Base-by-base conservation (phyloP, 495 filamentous ascomycete genomes). In the Aspergillus ellipticus region DNA sequence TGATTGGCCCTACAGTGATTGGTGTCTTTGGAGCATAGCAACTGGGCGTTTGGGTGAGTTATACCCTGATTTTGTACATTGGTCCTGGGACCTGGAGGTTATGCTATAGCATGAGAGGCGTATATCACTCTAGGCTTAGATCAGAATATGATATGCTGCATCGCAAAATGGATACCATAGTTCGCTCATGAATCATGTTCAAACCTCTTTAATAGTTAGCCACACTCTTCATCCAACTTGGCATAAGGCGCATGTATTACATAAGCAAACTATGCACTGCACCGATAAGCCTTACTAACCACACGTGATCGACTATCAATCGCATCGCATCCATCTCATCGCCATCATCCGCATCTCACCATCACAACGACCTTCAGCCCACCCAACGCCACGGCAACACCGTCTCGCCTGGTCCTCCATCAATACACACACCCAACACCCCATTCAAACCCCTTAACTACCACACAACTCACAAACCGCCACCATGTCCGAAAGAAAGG, bases 401-500 rank as follows among this genome's bases (percentile, higher is more conserved):
- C n/a, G 11, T 13, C 35, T 37, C 33, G 33, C 4, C 10, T 15
- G 10, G 5, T n/a, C 11, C 35, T 15, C 33, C 10, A 3, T 2
- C 13, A 5, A 10, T 11, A 35, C 13, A 3, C 33, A 35, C 33
- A 2, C 11, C 33, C 11, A 35, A 11, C 5, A 5, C 11, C 13
- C 35, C n/a, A n/a, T n/a, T 15, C 5, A 10, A 28, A 16, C 15
- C 22, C 16, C 45, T 45, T 7, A 22, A 21, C 41, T 42, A 8
- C 19, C 20, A 10, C 42, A 4, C 9, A 4, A 8, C 11, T 10
- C 16, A 1, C 15, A 39, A 33, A 42, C 49, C 57, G 48, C 51
- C 73, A 79, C 60, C 59, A 96, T 96, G 92, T 95, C 92, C 69
- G 92, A 96, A 78, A 89, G 58, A 60, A 60, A 60, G 26, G 58